phyloP scores from a whole-genome alignment of 305 asterid genomes.

The Fraxinus paxiana region DNA sequence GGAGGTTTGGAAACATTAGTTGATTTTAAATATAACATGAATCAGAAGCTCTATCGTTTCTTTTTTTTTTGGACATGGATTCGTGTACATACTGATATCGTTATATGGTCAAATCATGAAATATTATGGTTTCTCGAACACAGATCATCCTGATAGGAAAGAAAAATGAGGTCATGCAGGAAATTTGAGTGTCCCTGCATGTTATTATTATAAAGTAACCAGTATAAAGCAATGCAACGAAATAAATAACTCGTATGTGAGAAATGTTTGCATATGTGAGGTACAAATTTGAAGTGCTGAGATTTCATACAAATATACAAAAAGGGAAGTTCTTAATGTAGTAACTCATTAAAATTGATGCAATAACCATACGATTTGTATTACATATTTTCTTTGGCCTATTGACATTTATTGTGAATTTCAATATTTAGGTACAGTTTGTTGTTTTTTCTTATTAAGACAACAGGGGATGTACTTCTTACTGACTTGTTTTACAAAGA shows the following conservation, averaged over 20 bases:
- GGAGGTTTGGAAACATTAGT: constrained; percentile 39
- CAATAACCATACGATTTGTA: background rate
- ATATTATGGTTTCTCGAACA: background rate
- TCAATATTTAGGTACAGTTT: background rate
- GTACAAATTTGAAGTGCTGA: background rate
- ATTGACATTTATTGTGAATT: background rate
- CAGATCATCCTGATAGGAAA: background rate
- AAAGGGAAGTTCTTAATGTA: background rate
- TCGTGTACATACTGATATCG: background rate
- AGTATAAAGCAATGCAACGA: background rate
- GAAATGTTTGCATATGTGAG: background rate
- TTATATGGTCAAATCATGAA: background rate
- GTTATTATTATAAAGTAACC: background rate
- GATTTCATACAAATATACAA: background rate
- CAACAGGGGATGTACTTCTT: background rate
- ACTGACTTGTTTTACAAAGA: background rate
- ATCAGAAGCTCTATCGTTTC: background rate
- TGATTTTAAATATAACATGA: background rate
- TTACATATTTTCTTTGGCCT: background rate
- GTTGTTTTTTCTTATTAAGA: background rate
- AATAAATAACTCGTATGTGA: background rate
- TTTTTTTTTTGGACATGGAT: background rate
- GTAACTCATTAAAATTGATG: background rate
- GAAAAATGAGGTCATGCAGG: background rate
- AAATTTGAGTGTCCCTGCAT: background rate